Evolutionary conservation across 176 grass and related monocot genomes (phyloP).

Genomic region (Cenchrus americanus): DNA sequence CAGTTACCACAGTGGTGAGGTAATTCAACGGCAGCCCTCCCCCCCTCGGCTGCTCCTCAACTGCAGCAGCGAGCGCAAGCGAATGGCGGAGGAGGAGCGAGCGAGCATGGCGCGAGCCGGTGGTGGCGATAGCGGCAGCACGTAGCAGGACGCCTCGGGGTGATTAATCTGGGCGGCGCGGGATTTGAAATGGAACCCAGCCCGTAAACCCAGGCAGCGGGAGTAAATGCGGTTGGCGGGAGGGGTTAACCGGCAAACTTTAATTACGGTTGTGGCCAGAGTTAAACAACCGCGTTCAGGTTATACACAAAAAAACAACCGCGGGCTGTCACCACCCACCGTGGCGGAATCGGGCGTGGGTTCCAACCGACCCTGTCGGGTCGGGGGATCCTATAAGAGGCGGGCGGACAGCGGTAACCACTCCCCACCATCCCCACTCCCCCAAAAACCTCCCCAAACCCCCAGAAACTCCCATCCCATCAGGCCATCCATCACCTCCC

Average conservation of each 20-base stretch:
- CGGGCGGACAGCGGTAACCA: slow-evolving; percentile 34
- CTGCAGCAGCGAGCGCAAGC: not conserved
- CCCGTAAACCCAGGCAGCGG: slow-evolving; percentile 36
- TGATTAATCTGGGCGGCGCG: slow-evolving; percentile 40
- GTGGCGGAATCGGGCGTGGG: slow-evolving; percentile 53
- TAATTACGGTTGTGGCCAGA: slow-evolving; percentile 25
- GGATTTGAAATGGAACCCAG: slow-evolving; percentile 47
- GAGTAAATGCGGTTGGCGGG: slow-evolving; percentile 38
- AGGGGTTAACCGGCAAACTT: slow-evolving; percentile 21
- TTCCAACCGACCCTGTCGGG: slow-evolving; percentile 51
- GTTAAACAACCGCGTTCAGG: not conserved
- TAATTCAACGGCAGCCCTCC: not conserved
- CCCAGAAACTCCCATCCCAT: slow-evolving; percentile 48
- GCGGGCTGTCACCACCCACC: slow-evolving; percentile 2
- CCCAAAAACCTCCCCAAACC: slow-evolving; percentile 57
- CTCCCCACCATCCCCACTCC: slow-evolving; percentile 9
- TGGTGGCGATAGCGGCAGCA: not conserved
- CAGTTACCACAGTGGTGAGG: not conserved
- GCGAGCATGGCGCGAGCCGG: too few relatives aligned
- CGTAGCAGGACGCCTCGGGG: slow-evolving; percentile 20
- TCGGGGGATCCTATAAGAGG: slow-evolving; percentile 54
- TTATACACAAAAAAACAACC: slow-evolving; percentile 20
- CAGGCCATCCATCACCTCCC: not conserved
- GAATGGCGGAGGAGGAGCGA: not conserved
- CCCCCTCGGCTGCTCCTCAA: not conserved